Evolutionary conservation across 176 grass and related monocot species (phyloP), one percentile per base, ranked within the genome.

Genomic region (Triticum urartu): DNA sequence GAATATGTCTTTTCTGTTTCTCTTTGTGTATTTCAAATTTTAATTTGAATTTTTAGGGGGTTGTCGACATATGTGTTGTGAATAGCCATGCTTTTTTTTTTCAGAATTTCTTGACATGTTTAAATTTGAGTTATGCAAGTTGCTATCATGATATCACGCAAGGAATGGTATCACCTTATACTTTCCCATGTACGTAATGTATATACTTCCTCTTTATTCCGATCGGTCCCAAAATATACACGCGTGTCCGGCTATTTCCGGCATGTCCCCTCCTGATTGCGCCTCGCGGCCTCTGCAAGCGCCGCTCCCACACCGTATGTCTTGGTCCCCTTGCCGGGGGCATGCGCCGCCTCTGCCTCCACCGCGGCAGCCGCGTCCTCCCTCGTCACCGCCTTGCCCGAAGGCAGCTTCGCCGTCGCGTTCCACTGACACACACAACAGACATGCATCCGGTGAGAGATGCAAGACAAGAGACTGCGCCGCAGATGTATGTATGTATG

Each of bases 301-400:
- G 86, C 80, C 2, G 54, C 77, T 8, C 86, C 87, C 52, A 92
- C 89, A 9, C 92, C 94, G 2, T 64, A 61, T 2, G 88, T 60
- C 9, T 72, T 87, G 21, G 64, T 32, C 69, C 12, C 64, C 11
- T 45, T 64, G 61, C 80, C 32, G 2, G 70, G 36, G 1, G 39
- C 71, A 33, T 22, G 71, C 52, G 79, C 59, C 12, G 87, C 64
- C 85, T 93, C 92, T 5, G 89, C 91, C 47, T 33, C 87, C 11
- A 38, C 78, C 69, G 80, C 92, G 3, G 50, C 72, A 42, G 73
- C 62, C 0, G 90, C 92, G 63, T 91, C 87, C 39, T 86, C 78
- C 50, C 17, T 28, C 42, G 89, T 94, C 52, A 64, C 92, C 9
- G 84, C 54, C 64, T 89, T 91, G 62, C 83, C 92, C 61, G 81